Conservation (phyloP, 2,329 filamentous ascomycete genomes). For the Fusarium hainanense region DNA sequence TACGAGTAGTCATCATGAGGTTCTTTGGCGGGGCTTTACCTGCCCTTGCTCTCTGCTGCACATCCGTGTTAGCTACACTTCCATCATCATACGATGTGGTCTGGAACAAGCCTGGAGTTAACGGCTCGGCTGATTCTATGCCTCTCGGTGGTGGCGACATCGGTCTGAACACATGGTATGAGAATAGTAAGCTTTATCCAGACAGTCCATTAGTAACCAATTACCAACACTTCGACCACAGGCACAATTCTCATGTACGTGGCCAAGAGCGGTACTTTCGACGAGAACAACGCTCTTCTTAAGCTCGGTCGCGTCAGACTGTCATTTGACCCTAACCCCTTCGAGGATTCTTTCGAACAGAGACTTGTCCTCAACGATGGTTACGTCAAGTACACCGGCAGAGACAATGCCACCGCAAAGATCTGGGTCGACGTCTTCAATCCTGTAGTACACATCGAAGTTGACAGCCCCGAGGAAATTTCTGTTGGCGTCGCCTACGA, state of each 20-base stretch:
- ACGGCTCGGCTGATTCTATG: conserved; percentile 17
- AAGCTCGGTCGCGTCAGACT: conserved; percentile 12
- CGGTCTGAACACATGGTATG: conserved; percentile 13
- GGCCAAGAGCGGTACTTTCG: conserved; percentile 14
- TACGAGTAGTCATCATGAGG: background rate
- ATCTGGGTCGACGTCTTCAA: conserved; percentile 14
- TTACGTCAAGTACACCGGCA: background rate
- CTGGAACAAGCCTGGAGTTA: conserved; percentile 4
- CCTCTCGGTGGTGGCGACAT: conserved; percentile 12
- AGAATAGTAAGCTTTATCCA: background rate
- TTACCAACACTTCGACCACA: background rate
- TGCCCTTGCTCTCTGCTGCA: background rate
- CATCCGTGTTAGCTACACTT: background rate
- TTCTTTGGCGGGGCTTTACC: background rate
- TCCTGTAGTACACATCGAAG: conserved; percentile 3
- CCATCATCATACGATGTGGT: conserved; percentile 7
- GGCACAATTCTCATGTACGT: conserved; percentile 10
- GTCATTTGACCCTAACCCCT: conserved; percentile 5
- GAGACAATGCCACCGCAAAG: background rate
- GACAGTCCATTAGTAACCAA: rapidly evolving
- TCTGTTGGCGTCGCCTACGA: background rate
- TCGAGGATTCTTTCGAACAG: conserved; percentile 1
- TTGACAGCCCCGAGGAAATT: background rate
- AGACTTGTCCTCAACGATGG: background rate
- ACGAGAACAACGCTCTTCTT: conserved; percentile 15